Base-by-base conservation (phyloP, 2,329 filamentous ascomycete species). In the Aschersonia sp. region DNA sequence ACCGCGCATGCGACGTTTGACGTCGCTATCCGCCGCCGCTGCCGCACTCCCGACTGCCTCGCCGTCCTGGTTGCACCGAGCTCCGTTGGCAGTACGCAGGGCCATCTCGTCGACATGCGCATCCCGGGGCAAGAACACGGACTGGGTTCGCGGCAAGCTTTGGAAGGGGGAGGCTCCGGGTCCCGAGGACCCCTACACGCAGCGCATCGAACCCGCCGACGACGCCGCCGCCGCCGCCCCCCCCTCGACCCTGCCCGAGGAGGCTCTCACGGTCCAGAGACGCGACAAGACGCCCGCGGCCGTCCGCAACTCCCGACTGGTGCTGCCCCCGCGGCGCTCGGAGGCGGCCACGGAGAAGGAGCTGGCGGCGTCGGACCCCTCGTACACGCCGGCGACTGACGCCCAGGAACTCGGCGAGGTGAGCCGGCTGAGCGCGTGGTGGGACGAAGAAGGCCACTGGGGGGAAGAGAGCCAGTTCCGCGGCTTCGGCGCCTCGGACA, bases 381-480 rank as follows among this genome's bases (percentile, higher is more conserved):
- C 55, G 6, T 79, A 79, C 57, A 56, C 59, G 4, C 73, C 75
- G 4, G 76, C 76, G 12, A 60, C 61, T 11, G 61, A 60, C 4
- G 64, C 65, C 6, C 63, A 67, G 0, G 71, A 63, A 0, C 63
- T 79, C 2, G 68, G 72, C 51, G 63, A 68, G 45, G 67, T 77
- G 10, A 68, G 68, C 41, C 64, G 69, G 1, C 50, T 76, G 39
- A 61, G 61, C 35, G 61, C 60, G 30, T 80, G 75, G 75, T 80
- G 75, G 75, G 67, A 76, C 6, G 58, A 65, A 46, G 61, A 63
- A n/a, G 64, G 65, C n/a, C 67, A 77, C 56, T 79, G 76, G 73
- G 64, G 64, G 44, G 49, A 62, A 39, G 66, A 68, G 50, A 69
- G 67, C 54, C 55, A 65, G 45, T 71, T 73, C 51, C 56, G 55